Base-by-base conservation (phyloP, 345 rosid species). In the Euphorbia tirucalli region DNA sequence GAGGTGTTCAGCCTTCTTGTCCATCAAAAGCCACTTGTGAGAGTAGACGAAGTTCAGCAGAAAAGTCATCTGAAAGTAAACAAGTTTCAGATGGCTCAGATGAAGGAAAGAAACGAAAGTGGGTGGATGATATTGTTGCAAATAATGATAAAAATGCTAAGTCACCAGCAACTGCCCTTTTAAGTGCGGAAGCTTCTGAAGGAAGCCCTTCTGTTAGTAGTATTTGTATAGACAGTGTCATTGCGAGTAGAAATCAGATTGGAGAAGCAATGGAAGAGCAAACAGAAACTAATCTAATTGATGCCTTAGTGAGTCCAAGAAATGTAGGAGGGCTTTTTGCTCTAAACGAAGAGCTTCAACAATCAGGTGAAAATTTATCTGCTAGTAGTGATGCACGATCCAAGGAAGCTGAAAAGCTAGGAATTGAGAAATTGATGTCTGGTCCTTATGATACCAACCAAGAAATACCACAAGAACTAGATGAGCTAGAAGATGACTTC, bases 1-100 rank as follows among this genome's bases (percentile, higher is more conserved):
- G 93, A 66, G 97, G 98, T 41, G 66, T 80, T 73, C 92, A 88
- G 61, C 91, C 97, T 71, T 79, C 90, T 24, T 91, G 90, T 48
- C 80, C 86, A 49, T 65, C 90, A 22, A 90, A 84, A 75, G 73
- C 67, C 65, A 88, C 93, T 58, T 95, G 96, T 93, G 97, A 95
- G 60, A 78, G 81, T 69, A 85, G 75, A 74, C 85, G 85, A 41
- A 81, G 80, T 49, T 72, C 71, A 52, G 69, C 83, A 41, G 93
- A 87, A 62, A 81, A 78, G 69, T 75, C 77, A 61, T 68, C 77
- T 75, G 96, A 87, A 65, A 81, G 79, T 65, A 87, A 83, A 80
- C 87, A 72, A 68, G 88, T 75, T 66, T 76, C 84, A 9, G 91
- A 81, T 80, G 90, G 89, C 66, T 76, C 80, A 39, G 87, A 82